Evolutionary conservation across 495 filamentous ascomycete genomes (phyloP).

Genomic region (Cercophora sp.): DNA sequence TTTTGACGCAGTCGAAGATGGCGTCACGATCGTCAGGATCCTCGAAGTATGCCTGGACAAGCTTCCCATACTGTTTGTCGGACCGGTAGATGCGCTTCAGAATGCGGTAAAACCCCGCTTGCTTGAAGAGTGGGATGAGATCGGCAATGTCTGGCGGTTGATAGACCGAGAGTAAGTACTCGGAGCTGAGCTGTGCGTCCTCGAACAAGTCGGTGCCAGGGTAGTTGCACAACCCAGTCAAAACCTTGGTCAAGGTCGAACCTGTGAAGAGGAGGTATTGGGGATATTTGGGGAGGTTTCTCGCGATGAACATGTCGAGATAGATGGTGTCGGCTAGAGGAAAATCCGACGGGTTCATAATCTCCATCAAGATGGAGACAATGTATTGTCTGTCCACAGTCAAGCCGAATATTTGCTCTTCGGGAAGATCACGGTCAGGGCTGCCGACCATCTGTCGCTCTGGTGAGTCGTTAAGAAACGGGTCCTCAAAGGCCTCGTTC

Average conservation of each 20-base stretch:
- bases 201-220: slow-evolving; percentile 78
- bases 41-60: slow-evolving; percentile 80
- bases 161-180: slow-evolving; percentile 91
- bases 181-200: slow-evolving; percentile 91
- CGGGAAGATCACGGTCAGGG: slow-evolving; percentile 45
- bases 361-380: slow-evolving; percentile 80
- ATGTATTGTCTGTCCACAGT: slow-evolving; percentile 88
- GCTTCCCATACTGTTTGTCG: slow-evolving; percentile 74
- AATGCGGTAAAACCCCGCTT: slow-evolving; percentile 88
- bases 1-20: slow-evolving; percentile 75
- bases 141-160: slow-evolving; percentile 76
- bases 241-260: slow-evolving; percentile 73
- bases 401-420: slow-evolving; percentile 61
- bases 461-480: slow-evolving; percentile 77
- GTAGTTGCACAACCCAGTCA: slow-evolving; percentile 79
- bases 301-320: slow-evolving; percentile 95
- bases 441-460: slow-evolving; percentile 54
- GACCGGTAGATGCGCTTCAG: slow-evolving; percentile 81
- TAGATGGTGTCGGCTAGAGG: slow-evolving; percentile 81
- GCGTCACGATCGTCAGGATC: slow-evolving; percentile 69
- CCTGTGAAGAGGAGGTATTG: slow-evolving; percentile 91
- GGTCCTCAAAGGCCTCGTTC: slow-evolving; percentile 96
- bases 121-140: slow-evolving; percentile 70
- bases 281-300: slow-evolving; percentile 93
- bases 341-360: slow-evolving; percentile 74